These are phyloP conservation scores for Lactarius akahatsu DNA, from an alignment of 768 basidiomycete genomes.

Conservation along the genomic window DNA sequence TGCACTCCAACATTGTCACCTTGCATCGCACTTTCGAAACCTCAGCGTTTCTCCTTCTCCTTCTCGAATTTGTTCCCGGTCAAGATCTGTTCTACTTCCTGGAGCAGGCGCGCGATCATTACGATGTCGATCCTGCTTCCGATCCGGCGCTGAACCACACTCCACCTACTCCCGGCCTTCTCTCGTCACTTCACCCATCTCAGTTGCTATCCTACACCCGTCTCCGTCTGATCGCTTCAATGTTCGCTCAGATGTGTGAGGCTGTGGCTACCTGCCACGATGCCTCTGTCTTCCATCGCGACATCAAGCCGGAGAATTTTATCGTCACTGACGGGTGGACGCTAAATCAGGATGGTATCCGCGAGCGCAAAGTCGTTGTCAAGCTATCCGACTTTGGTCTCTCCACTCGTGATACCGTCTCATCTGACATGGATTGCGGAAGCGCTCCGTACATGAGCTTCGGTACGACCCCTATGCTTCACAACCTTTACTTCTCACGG, in stretches of 20 bases:
- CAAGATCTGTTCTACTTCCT: constrained; percentile 98
- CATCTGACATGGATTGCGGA: constrained; percentile 96
- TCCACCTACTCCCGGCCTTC: constrained; percentile 90
- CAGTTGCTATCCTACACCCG: constrained; percentile 85
- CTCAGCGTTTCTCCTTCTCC: constrained; percentile 82
- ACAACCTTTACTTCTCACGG: constrained; percentile 22
- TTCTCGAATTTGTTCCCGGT: constrained; percentile 94
- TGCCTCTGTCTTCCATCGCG: constrained; percentile 88
- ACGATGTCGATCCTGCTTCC: constrained; percentile 48
- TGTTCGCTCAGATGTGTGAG: constrained; percentile 99
- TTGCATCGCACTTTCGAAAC: constrained; percentile 94
- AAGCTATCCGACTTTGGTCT: constrained; percentile 97
- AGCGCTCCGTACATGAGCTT: constrained; percentile 99
- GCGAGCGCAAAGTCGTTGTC: constrained; percentile 87
- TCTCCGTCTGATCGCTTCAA: constrained; percentile 89
- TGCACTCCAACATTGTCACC: constrained; percentile 93
- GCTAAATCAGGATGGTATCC: constrained; percentile 51
- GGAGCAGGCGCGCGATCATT: constrained; percentile 90
- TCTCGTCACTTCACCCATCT: constrained; percentile 75
- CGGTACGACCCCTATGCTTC: constrained; percentile 49
- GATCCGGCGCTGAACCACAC: constrained; percentile 52
- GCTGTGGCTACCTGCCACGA: constrained; percentile 94
- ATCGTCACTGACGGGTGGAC: constrained; percentile 84
- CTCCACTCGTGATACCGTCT: constrained; percentile 84
- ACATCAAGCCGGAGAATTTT: constrained; percentile 99